phyloP scores from a whole-genome alignment of 169 alveolate genomes.

The Cryptosporidium baileyi region DNA sequence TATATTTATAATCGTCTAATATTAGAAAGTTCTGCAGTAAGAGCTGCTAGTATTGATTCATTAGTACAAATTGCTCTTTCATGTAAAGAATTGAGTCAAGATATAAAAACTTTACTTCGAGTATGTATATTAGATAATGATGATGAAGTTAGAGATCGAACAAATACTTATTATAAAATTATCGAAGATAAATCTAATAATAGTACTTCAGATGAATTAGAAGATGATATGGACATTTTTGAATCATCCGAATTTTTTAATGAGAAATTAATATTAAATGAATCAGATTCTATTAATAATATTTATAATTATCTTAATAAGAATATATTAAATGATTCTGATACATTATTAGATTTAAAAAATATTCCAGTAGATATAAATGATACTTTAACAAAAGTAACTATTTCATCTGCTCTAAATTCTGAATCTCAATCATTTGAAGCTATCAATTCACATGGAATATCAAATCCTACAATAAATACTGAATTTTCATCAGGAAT shows the following conservation, averaged over 20 bases:
- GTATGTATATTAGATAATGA: conserved; percentile 78
- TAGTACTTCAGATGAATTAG: conserved; percentile 4
- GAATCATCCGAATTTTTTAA: conserved; percentile 50
- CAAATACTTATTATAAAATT: conserved; percentile 72
- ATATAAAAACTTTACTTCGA: conserved; percentile 74
- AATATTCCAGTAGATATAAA: background rate
- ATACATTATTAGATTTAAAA: conserved; percentile 13
- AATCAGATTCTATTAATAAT: background rate
- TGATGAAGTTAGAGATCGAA: conserved; percentile 82
- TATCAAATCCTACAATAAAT: background rate
- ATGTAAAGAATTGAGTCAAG: conserved; percentile 76
- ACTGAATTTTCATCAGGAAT: background rate
- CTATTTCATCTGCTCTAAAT: background rate
- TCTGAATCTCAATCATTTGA: conserved; percentile 31
- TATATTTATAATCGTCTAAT: conserved; percentile 95
- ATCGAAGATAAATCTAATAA: conserved; percentile 48
- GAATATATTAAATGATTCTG: conserved; percentile 49
- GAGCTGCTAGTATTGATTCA: conserved; percentile 97
- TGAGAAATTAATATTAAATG: background rate
- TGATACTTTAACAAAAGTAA: background rate
- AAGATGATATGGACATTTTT: background rate
- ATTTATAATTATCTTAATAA: conserved; percentile 17
- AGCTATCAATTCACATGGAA: background rate
- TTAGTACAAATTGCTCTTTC: conserved; percentile 86
- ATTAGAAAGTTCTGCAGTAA: conserved; percentile 92